Conservation (phyloP, 2,329 filamentous ascomycete species). For the Emericellopsis atlantica region DNA sequence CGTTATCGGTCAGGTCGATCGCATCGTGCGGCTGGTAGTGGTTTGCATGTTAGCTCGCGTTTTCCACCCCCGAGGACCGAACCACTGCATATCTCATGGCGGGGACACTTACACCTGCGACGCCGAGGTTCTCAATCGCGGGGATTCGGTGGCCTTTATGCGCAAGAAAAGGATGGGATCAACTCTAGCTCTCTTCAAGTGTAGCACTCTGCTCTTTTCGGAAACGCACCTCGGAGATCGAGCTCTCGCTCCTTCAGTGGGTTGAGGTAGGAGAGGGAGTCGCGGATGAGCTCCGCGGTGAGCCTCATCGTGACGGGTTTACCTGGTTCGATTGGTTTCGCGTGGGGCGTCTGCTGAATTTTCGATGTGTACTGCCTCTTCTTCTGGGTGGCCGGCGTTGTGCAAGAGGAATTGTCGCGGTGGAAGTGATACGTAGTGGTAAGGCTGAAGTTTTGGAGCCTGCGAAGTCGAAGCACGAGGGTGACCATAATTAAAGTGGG, state of each 20-base stretch:
- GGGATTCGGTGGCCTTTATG: slow-evolving; percentile 91
- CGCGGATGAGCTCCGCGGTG: slow-evolving; percentile 86
- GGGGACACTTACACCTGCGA: slow-evolving; percentile 61
- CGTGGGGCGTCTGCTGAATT: too few species aligned
- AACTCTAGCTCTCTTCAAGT: slow-evolving; percentile 49
- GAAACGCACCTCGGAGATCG: slow-evolving; percentile 91
- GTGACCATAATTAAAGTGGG: too few species aligned
- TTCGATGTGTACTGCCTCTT: too few species aligned
- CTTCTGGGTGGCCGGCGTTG: too few species aligned
- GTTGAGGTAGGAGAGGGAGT: slow-evolving; percentile 95
- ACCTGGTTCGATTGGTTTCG: too few species aligned
- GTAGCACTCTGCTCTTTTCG: slow-evolving; percentile 96
- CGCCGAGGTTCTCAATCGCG: slow-evolving; percentile 92
- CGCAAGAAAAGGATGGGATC: slow-evolving; percentile 47
- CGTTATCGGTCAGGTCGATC: slow-evolving; percentile 98
- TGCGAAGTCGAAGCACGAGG: background rate
- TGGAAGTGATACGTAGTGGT: background rate
- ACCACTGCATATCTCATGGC: background rate
- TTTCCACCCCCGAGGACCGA: background rate
- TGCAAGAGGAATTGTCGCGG: too few species aligned
- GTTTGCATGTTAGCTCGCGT: slow-evolving; percentile 3
- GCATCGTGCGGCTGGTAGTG: slow-evolving; percentile 83
- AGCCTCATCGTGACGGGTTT: slow-evolving; percentile 60
- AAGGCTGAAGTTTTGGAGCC: background rate
- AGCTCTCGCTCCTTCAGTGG: slow-evolving; percentile 97